Evolutionary conservation across 1,284 basidiomycete genomes (phyloP).

Genomic region (Porodaedalea pini): DNA sequence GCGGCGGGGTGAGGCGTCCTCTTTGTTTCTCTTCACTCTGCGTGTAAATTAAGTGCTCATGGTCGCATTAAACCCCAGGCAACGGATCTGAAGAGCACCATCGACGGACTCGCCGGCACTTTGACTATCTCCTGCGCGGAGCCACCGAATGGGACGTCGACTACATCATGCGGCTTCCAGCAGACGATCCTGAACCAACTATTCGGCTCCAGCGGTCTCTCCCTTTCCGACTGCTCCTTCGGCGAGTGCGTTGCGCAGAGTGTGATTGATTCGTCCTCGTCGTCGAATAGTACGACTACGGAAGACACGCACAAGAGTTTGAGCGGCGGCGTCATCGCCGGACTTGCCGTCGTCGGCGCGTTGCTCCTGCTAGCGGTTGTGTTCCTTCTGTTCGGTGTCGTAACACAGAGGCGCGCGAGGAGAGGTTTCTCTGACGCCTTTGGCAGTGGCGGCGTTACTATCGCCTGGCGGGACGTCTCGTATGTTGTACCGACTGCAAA

Average conservation of each 20-base stretch:
- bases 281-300: slow-evolving; percentile 31
- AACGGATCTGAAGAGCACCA: slow-evolving; percentile 52
- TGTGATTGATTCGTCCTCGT: slow-evolving; percentile 56
- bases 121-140: slow-evolving; percentile 67
- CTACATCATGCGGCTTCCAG: slow-evolving; percentile 70
- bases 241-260: slow-evolving; percentile 85
- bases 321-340: slow-evolving; percentile 80
- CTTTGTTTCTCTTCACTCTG: slow-evolving; percentile 17
- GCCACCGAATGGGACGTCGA: slow-evolving; percentile 41
- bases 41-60: slow-evolving; percentile 12
- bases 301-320: slow-evolving; percentile 41
- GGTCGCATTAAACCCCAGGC: slow-evolving; percentile 17
- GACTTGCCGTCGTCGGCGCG: slow-evolving; percentile 75
- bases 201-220: slow-evolving; percentile 72
- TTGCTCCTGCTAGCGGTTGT: slow-evolving; percentile 57
- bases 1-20: slow-evolving; percentile 33
- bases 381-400: slow-evolving; percentile 58
- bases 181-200: slow-evolving; percentile 61
- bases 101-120: slow-evolving; percentile 56
- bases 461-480: slow-evolving; percentile 69
- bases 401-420: slow-evolving; percentile 59
- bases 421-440: slow-evolving; percentile 29
- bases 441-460: slow-evolving; percentile 47
- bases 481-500: slow-evolving; percentile 52
- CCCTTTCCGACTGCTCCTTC: slow-evolving; percentile 66